Evolutionary conservation across 2,329 filamentous ascomycete genomes (phyloP), one percentile per base, ranked within the genome.

Genomic region (Fusarium sp.): DNA sequence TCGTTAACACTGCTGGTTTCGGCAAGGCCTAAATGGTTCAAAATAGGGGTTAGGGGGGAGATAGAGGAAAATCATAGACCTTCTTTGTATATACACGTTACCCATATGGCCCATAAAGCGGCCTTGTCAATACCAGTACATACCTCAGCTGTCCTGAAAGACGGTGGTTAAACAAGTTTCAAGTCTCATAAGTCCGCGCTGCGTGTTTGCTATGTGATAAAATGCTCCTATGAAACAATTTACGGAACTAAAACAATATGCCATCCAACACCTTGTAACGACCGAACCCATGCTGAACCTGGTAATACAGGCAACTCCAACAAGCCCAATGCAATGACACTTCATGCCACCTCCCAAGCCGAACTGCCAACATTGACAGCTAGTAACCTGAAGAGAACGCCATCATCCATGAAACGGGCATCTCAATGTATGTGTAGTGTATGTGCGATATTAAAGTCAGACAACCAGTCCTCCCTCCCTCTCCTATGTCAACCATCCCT

Each of bases 1-100:
- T 83, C 54, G 73, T 74, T 14, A 77, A 72, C 62, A 80, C 76
- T 40, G 83, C 84, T 69, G 84, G 84, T 8, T 80, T 85, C 65
- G 84, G 84, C 27, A 81, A 77, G 56, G 74, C 82, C 61, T 83
- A 78, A 58, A 62, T 16, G 27, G 50, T 36, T 36, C 33, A 33
- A 51, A 38, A 36, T 23, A 29, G 38, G 42, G 20, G 27, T 63
- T 55, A 29, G 16, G 27, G 33, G 49, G 36, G n/a, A 38, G 34
- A 38, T 27, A 9, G 36, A 31, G 44, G 38, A 64, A 40, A 34
- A 70, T 31, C 25, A 50, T 57, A 57, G 46, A 25, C 56, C 46
- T 72, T 72, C 63, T 61, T 58, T 60, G 66, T 69, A 72, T 33
- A 70, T 72, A 72, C 34, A 53, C 38, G 54, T 65, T 60, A 46